Conservation (phyloP, 805 yeast species). For the Kazachstania taianensis region DNA sequence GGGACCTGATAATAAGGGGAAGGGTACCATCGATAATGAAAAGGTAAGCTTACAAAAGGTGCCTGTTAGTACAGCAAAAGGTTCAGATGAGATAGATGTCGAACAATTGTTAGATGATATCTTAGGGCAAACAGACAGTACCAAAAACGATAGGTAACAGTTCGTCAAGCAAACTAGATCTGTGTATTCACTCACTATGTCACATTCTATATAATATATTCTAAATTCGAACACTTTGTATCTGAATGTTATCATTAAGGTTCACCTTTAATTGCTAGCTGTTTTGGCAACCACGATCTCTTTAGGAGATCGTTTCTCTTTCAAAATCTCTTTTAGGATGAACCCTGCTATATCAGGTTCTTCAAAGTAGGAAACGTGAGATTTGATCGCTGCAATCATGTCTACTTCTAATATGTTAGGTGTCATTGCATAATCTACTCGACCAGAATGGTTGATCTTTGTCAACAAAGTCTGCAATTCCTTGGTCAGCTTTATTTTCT, state of each 20-base stretch:
- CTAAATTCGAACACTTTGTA: not conserved
- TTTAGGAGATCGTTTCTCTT: conserved; percentile 3
- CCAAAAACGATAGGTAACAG: not conserved
- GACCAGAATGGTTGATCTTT: conserved; percentile 55
- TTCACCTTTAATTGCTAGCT: not conserved
- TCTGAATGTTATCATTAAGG: not conserved
- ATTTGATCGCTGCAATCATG: conserved; percentile 68
- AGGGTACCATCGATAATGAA: too few relatives aligned
- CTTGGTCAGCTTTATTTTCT: conserved; percentile 8
- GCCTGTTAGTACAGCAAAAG: not conserved
- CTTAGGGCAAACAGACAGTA: conserved; percentile 12
- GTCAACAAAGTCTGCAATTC: conserved; percentile 22
- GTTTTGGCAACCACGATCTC: conserved; percentile 2
- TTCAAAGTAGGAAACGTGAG: conserved; percentile 84
- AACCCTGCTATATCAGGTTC: conserved; percentile 79
- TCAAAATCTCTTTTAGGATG: conserved; percentile 47
- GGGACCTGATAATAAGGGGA: too few relatives aligned
- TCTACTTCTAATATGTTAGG: conserved; percentile 75
- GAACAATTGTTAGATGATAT: conserved; percentile 21
- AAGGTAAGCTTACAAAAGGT: too few relatives aligned
- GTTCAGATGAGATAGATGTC: conserved; percentile 16
- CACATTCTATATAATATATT: too few relatives aligned
- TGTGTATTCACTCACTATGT: too few relatives aligned
- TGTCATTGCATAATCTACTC: conserved; percentile 74
- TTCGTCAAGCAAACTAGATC: too few relatives aligned